Evolutionary conservation across 2,329 filamentous ascomycete genomes (phyloP).

Genomic region (Trichoderma endophyticum): DNA sequence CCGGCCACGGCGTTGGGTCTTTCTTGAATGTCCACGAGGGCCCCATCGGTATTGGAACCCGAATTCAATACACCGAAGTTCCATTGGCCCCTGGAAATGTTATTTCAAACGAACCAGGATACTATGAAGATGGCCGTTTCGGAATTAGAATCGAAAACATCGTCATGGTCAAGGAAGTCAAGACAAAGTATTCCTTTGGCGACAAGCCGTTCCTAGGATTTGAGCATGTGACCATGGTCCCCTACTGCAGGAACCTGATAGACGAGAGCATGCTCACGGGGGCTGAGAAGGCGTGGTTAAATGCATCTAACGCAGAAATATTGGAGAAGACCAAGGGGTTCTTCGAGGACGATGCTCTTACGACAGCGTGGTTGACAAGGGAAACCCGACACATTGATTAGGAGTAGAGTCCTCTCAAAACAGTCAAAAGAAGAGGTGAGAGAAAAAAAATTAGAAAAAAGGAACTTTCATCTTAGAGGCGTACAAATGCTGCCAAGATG

Average conservation of each 20-base stretch:
- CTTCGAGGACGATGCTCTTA: conserved; percentile 70
- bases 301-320: conserved; percentile 79
- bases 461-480: conserved; percentile 38
- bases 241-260: conserved; percentile 86
- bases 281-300: conserved; percentile 80
- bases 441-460: neutral
- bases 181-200: conserved; percentile 83
- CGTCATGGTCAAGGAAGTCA: conserved; percentile 82
- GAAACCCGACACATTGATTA: conserved; percentile 67
- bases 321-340: conserved; percentile 74
- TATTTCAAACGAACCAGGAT: conserved; percentile 92
- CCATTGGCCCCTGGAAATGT: conserved; percentile 89
- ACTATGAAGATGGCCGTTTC: conserved; percentile 93
- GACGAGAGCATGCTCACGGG: conserved; percentile 68
- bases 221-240: conserved; percentile 96
- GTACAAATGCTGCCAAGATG: conserved; percentile 55
- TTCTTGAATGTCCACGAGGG: conserved; percentile 97
- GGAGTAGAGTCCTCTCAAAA: neutral
- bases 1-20: conserved; percentile 91
- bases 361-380: conserved; percentile 76
- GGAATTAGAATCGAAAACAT: conserved; percentile 97
- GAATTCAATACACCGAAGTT: conserved; percentile 88
- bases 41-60: conserved; percentile 90
- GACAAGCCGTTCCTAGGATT: conserved; percentile 94
- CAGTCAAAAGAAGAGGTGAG: neutral